Conservation (phyloP, 139 green algal species). For the Helicosporidium sp. region DNA sequence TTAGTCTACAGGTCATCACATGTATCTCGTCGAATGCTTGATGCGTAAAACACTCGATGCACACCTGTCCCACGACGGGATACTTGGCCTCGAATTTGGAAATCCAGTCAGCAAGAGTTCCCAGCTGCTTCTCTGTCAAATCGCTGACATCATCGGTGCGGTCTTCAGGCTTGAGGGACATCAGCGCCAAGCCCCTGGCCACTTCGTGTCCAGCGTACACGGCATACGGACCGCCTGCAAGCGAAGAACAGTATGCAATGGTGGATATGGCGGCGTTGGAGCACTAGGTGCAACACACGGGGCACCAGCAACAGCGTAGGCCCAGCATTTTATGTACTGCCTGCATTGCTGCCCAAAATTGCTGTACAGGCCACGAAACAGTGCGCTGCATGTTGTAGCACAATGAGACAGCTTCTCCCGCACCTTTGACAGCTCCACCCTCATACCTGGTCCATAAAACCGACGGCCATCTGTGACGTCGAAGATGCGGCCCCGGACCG, state of each 20-base stretch:
- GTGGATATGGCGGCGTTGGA: too few species aligned
- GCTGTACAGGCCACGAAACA: too few species aligned
- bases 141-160: conserved; percentile 21
- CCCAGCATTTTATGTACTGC: too few species aligned
- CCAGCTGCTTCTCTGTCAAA: conserved; percentile 19
- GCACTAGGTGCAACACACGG: too few species aligned
- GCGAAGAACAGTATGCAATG: conserved; percentile 1
- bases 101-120: conserved; percentile 19
- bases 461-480: conserved; percentile 41
- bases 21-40: too few species aligned
- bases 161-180: conserved; percentile 9
- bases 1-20: too few species aligned
- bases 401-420: too few species aligned
- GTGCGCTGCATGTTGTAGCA: too few species aligned
- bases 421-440: too few species aligned
- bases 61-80: conserved; percentile 15
- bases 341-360: too few species aligned
- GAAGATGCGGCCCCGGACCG: conserved; percentile 41
- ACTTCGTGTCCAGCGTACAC: conserved; percentile 42
- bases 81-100: conserved; percentile 22
- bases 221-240: conserved; percentile 15
- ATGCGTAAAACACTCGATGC: too few species aligned
- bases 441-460: conserved; percentile 53
- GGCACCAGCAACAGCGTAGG: too few species aligned
- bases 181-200: conserved; percentile 36